phyloP scores from a whole-genome alignment of 2,329 filamentous ascomycete species.

The Arthrobotrys megalospora region DNA sequence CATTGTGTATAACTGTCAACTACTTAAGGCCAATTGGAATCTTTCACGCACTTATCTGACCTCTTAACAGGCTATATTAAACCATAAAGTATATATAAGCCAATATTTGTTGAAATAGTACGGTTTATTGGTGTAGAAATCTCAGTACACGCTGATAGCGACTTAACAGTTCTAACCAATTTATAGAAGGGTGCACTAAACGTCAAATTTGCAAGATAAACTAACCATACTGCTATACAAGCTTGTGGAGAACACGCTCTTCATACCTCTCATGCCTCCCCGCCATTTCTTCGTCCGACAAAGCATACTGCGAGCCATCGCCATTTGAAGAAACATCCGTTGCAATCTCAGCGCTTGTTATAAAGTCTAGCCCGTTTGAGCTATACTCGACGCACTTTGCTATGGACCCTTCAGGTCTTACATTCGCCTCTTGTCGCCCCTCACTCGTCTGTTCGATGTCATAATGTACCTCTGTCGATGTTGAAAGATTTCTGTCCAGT shows the following conservation, averaged over 20 bases:
- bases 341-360: constrained; percentile 5
- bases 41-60: too few species aligned
- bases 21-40: too few species aligned
- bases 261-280: background rate
- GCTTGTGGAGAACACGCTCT: constrained; percentile 19
- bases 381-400: constrained; percentile 37
- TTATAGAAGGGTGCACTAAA: too few species aligned
- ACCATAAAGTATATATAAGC: too few species aligned
- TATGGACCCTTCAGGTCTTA: background rate
- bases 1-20: too few species aligned
- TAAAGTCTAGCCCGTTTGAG: constrained; percentile 17
- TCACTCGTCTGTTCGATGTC: background rate
- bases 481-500: background rate
- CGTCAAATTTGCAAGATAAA: too few species aligned
- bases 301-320: background rate
- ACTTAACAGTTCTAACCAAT: too few species aligned
- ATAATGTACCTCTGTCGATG: background rate
- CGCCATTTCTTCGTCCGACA: constrained; percentile 9
- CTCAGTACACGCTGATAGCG: too few species aligned
- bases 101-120: too few species aligned
- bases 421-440: background rate
- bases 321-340: background rate
- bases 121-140: too few species aligned
- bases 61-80: too few species aligned
- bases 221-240: constrained; percentile 5